A percentile compares a stretch with the other conserved stretches of the same genome.
Conservation (phyloP, 2,329 filamentous ascomycete genomes). For the Dothideomycetes sp. region DNA sequence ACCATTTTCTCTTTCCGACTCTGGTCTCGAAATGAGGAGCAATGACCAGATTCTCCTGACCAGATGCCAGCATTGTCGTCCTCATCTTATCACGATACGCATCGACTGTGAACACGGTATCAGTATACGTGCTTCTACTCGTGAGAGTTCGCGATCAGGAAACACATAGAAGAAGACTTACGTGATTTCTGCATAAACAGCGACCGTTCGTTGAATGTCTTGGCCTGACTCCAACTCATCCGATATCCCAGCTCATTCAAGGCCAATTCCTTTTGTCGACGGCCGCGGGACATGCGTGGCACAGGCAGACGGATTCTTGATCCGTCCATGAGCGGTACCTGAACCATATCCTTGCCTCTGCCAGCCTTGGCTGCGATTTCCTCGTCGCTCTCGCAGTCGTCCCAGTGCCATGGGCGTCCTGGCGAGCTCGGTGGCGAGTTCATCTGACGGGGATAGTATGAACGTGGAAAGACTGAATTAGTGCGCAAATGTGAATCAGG, state of each 20-base stretch:
- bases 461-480: constrained; percentile 81
- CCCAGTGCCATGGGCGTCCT: constrained; percentile 64
- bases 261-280: constrained; percentile 72
- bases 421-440: constrained; percentile 70
- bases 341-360: constrained; percentile 38
- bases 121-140: background rate
- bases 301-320: constrained; percentile 62
- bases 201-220: constrained; percentile 76
- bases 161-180: constrained; percentile 49
- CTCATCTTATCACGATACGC: constrained; percentile 89
- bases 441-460: constrained; percentile 90
- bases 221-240: constrained; percentile 93
- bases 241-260: constrained; percentile 88
- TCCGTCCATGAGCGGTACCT: constrained; percentile 49
- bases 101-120: constrained; percentile 52
- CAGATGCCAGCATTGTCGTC: constrained; percentile 65
- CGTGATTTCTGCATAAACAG: constrained; percentile 84
- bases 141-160: background rate
- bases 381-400: constrained; percentile 54
- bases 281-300: constrained; percentile 58
- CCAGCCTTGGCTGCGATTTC: constrained; percentile 17
- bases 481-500: constrained; percentile 88
- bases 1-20: constrained; percentile 61
- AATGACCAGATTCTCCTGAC: constrained; percentile 61
- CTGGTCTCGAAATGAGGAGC: constrained; percentile 85